Evolutionary conservation across 805 yeast genomes (phyloP).

Genomic region (Candida xiaguanensis): DNA sequence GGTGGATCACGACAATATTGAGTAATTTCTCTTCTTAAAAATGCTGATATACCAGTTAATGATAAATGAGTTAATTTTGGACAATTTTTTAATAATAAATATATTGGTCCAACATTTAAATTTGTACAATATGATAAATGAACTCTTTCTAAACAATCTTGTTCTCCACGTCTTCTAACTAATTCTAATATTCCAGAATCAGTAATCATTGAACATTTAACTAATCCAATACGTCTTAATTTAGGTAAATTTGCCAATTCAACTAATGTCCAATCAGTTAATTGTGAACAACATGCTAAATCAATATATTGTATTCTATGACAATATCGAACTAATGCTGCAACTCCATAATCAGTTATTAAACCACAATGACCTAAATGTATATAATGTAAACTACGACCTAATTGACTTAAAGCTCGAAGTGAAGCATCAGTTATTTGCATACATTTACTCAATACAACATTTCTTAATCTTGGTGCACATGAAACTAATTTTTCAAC

Average conservation of each 20-base stretch:
- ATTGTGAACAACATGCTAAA: slow-evolving; percentile 87
- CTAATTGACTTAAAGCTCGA: slow-evolving; percentile 65
- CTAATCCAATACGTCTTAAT: slow-evolving; percentile 86
- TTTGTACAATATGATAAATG: slow-evolving; percentile 89
- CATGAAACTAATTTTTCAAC: slow-evolving; percentile 66
- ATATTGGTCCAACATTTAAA: slow-evolving; percentile 74
- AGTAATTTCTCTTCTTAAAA: slow-evolving; percentile 79
- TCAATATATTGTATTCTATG: slow-evolving; percentile 88
- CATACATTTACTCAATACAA: slow-evolving; percentile 84
- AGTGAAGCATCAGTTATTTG: slow-evolving; percentile 81
- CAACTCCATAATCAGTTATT: slow-evolving; percentile 87
- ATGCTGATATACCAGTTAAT: slow-evolving; percentile 88
- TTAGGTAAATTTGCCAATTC: slow-evolving; percentile 76
- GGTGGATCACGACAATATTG: slow-evolving; percentile 91
- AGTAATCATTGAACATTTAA: slow-evolving; percentile 83
- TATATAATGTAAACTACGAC: slow-evolving; percentile 77
- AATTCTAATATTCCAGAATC: slow-evolving; percentile 75
- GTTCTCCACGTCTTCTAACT: slow-evolving; percentile 64
- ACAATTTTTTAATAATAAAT: slow-evolving; percentile 69
- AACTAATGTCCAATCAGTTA: slow-evolving; percentile 77
- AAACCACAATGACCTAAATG: slow-evolving; percentile 93
- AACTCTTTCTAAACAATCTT: slow-evolving; percentile 84
- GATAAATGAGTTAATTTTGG: slow-evolving; percentile 87
- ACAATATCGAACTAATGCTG: slow-evolving; percentile 68
- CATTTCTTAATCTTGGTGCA: slow-evolving; percentile 85